Evolutionary conservation across 306 rosid species (phyloP).

Genomic region (Cyclanthera cordifolia): DNA sequence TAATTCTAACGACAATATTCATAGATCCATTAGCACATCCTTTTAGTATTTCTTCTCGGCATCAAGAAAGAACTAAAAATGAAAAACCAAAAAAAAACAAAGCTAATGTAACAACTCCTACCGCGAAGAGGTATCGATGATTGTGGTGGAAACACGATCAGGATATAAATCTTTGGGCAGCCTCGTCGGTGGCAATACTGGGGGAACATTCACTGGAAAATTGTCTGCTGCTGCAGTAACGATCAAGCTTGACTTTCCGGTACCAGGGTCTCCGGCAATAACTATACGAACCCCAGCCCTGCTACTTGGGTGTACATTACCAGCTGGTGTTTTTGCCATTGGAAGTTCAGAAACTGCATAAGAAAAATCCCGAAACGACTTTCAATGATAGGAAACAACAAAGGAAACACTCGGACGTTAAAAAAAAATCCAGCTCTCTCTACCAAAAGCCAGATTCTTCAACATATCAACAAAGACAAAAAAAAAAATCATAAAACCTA

Average conservation of each 20-base stretch:
- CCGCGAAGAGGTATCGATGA: constrained; percentile 92
- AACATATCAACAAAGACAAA: no score
- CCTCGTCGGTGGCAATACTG: constrained; percentile 71
- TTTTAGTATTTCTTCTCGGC: background rate
- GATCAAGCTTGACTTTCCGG: constrained; percentile 91
- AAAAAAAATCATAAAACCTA: background rate
- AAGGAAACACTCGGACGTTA: background rate
- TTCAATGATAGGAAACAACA: constrained; percentile 12
- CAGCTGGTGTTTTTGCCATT: constrained; percentile 56
- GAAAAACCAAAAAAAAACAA: background rate
- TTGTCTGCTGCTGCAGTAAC: constrained; percentile 74
- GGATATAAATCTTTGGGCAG: constrained; percentile 83
- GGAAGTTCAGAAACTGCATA: constrained; percentile 18
- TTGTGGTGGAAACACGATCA: constrained; percentile 77
- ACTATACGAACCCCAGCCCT: constrained; percentile 71
- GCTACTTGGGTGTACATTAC: constrained; percentile 35
- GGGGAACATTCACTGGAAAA: constrained; percentile 67
- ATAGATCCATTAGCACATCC: background rate
- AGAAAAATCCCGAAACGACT: constrained; percentile 18
- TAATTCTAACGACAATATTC: background rate
- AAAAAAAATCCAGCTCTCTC: background rate
- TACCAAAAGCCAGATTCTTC: background rate
- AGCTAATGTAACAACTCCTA: constrained; percentile 12
- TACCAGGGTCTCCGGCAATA: constrained; percentile 75
- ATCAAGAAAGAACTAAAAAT: background rate